phyloP scores from a whole-genome alignment of 495 filamentous ascomycete genomes.

The Podospora pseudoanserina region DNA sequence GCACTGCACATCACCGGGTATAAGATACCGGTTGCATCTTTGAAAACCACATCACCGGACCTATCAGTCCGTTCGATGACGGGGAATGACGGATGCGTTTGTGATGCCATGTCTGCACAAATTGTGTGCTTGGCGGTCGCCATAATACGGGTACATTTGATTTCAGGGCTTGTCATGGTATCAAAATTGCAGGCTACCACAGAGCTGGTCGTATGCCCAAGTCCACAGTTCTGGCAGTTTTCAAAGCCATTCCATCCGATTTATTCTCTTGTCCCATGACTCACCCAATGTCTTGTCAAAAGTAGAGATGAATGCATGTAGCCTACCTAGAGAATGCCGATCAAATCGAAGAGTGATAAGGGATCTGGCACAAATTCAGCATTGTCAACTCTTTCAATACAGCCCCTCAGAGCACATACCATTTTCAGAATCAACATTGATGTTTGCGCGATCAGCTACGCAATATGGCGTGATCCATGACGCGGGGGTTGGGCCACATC shows the following conservation, averaged over 20 bases:
- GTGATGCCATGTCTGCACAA: constrained; percentile 12
- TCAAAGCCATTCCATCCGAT: no score
- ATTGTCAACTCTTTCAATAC: background rate
- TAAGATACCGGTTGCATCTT: background rate
- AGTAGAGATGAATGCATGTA: no score
- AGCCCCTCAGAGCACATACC: background rate
- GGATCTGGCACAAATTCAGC: background rate
- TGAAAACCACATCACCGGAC: background rate
- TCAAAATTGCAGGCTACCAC: no score
- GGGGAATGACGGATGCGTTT: background rate
- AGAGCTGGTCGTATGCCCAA: no score
- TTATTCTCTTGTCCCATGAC: background rate
- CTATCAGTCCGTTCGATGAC: background rate
- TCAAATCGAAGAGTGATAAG: background rate
- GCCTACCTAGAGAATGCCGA: background rate
- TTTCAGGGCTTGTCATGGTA: no score
- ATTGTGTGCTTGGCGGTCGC: constrained; percentile 14
- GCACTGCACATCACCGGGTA: background rate
- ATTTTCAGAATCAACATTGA: background rate
- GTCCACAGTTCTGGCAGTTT: no score
- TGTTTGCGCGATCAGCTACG: background rate
- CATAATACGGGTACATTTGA: background rate
- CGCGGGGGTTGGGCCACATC: background rate
- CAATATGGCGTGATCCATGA: background rate
- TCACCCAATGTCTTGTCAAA: background rate